Conservation (phyloP, 345 rosid species). For the Citrus mangshanensis region DNA sequence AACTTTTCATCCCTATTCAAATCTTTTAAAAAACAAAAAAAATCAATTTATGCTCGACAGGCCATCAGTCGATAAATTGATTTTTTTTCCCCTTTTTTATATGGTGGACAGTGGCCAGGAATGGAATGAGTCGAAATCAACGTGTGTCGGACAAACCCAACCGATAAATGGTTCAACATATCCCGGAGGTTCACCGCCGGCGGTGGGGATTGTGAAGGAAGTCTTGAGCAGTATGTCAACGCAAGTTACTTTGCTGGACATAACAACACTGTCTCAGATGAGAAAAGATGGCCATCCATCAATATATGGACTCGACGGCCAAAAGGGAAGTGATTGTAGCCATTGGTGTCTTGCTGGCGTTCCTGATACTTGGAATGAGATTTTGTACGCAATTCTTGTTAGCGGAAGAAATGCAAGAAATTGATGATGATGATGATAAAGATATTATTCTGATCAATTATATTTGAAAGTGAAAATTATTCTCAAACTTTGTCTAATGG, state of each 20-base stretch:
- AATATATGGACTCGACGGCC: constrained; percentile 13
- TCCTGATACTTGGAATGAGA: constrained; percentile 44
- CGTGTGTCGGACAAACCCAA: constrained; percentile 26
- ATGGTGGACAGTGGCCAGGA: constrained; percentile 26
- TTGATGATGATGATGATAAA: background rate
- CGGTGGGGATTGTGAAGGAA: constrained; percentile 19
- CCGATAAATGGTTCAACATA: constrained; percentile 32
- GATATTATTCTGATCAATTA: background rate
- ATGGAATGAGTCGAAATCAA: constrained; percentile 32
- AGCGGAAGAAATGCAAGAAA: background rate
- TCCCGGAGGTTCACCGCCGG: constrained; percentile 34
- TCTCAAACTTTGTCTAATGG: background rate
- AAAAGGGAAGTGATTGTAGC: constrained; percentile 36
- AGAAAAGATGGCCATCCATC: constrained; percentile 50
- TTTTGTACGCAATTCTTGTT: constrained; percentile 28
- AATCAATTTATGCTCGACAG: too few relatives aligned
- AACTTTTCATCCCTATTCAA: too few relatives aligned
- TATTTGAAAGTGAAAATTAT: background rate
- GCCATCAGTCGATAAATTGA: background rate
- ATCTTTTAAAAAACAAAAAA: too few relatives aligned
- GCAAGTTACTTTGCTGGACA: constrained; percentile 29
- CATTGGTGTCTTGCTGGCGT: constrained; percentile 56
- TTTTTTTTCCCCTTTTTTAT: too few relatives aligned
- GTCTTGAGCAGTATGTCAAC: constrained; percentile 16
- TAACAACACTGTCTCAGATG: constrained; percentile 41